Evolutionary conservation across 176 grass and related monocot species (phyloP).

Genomic region (Ensete glaucum): DNA sequence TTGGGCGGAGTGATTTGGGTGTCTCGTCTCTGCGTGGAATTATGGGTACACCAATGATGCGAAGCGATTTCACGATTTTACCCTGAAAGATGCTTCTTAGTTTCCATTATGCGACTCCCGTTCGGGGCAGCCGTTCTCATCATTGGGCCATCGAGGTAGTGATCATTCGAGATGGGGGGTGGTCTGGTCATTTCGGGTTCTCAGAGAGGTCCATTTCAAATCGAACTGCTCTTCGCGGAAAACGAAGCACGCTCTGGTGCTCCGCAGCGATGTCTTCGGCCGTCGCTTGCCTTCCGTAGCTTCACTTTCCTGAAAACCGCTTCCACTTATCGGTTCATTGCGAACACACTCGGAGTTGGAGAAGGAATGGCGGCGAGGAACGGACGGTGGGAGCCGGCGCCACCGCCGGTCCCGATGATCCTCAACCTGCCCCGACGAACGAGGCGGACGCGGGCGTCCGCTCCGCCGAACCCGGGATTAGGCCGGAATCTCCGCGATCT

Average conservation of each 20-base stretch:
- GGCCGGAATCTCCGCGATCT: not conserved
- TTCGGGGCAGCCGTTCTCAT: too few species aligned
- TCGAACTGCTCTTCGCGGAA: constrained; percentile 7
- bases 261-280: not conserved
- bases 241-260: not conserved
- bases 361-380: constrained; percentile 35
- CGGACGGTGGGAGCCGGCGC: constrained; percentile 32
- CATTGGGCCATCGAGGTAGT: too few species aligned
- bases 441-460: not conserved
- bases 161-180: not conserved
- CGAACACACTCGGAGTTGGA: not conserved
- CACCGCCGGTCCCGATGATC: not conserved
- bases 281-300: not conserved
- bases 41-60: too few species aligned
- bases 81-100: too few species aligned
- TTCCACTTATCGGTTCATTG: not conserved
- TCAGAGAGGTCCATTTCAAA: not conserved
- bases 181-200: not conserved
- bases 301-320: not conserved
- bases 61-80: too few species aligned
- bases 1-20: too few species aligned
- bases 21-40: too few species aligned
- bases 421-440: not conserved
- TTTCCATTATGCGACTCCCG: too few species aligned
- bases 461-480: not conserved